These are phyloP conservation scores for Nitzschia putrida DNA, from an alignment of 108 stramenopile genomes.

Conservation along the genomic window DNA sequence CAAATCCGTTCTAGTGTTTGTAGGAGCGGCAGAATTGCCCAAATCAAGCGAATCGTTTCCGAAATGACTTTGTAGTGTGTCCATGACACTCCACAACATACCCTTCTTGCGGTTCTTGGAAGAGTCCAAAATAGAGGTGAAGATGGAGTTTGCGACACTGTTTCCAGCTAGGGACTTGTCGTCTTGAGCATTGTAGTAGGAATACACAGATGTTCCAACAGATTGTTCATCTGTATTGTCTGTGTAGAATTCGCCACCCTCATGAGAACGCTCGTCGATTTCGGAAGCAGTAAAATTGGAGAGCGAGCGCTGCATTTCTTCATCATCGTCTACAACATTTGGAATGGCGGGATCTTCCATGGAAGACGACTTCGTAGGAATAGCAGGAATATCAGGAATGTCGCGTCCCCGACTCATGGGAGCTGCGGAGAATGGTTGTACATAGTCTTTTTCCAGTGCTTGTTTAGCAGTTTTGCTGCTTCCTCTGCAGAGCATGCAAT, in stretches of 20 bases:
- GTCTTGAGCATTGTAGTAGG: slow-evolving; percentile 15
- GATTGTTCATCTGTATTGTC: slow-evolving; percentile 1
- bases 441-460: background rate
- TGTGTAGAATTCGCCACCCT: background rate
- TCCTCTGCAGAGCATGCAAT: slow-evolving; percentile 17
- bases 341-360: slow-evolving; percentile 7
- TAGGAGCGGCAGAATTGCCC: too few relatives aligned
- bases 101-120: slow-evolving; percentile 18
- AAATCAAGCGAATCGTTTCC: background rate
- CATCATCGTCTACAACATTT: slow-evolving; percentile 6
- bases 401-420: background rate
- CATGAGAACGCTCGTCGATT: slow-evolving; percentile 6
- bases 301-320: slow-evolving; percentile 14
- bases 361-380: slow-evolving; percentile 14
- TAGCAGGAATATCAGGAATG: slow-evolving; percentile 6
- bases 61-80: slow-evolving; percentile 10
- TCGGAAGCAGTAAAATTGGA: slow-evolving; percentile 7
- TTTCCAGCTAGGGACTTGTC: slow-evolving; percentile 5
- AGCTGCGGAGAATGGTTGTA: background rate
- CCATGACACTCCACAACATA: slow-evolving; percentile 30
- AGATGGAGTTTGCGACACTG: slow-evolving; percentile 5
- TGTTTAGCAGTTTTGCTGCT: slow-evolving; percentile 2
- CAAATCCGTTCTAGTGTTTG: background rate
- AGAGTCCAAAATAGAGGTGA: background rate
- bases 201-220: slow-evolving; percentile 13